These are phyloP conservation scores for Venturia aucupariae DNA, from an alignment of 2,329 filamentous ascomycete species.

Conservation along the genomic window DNA sequence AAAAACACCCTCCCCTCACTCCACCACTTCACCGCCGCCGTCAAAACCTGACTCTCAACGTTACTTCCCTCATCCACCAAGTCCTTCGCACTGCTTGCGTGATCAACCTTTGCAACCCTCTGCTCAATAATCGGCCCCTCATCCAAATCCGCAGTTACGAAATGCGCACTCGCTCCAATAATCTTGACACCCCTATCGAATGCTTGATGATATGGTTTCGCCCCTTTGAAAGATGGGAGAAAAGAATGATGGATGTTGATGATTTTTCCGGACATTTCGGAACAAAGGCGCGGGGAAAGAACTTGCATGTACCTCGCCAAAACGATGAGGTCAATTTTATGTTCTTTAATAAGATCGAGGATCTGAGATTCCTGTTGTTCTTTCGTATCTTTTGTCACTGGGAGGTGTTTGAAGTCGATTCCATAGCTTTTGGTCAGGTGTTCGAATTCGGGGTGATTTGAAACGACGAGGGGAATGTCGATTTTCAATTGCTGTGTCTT, in stretches of 20 bases:
- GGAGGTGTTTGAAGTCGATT: conserved; percentile 72
- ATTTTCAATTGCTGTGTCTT: conserved; percentile 65
- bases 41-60: conserved; percentile 66
- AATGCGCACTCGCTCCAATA: conserved; percentile 77
- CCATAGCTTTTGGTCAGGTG: conserved; percentile 75
- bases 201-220: conserved; percentile 81
- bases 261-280: conserved; percentile 73
- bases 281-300: conserved; percentile 62
- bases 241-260: conserved; percentile 92
- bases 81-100: conserved; percentile 65
- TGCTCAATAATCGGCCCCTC: conserved; percentile 87
- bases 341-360: conserved; percentile 57
- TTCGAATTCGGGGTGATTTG: conserved; percentile 85
- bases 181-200: conserved; percentile 84
- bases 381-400: conserved; percentile 72
- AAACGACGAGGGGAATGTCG: conserved; percentile 69
- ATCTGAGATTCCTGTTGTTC: conserved; percentile 61
- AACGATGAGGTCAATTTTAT: conserved; percentile 69
- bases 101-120: conserved; percentile 66
- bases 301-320: conserved; percentile 86
- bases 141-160: conserved; percentile 75
- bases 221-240: conserved; percentile 79
- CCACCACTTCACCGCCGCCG: conserved; percentile 76
- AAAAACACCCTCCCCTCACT: conserved; percentile 69
- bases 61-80: conserved; percentile 73